A percentile compares a stretch with the other conserved stretches of the same genome.
Evolutionary conservation across 2,329 filamentous ascomycete genomes (phyloP).

Genomic region (Colletotrichum echinochloae): DNA sequence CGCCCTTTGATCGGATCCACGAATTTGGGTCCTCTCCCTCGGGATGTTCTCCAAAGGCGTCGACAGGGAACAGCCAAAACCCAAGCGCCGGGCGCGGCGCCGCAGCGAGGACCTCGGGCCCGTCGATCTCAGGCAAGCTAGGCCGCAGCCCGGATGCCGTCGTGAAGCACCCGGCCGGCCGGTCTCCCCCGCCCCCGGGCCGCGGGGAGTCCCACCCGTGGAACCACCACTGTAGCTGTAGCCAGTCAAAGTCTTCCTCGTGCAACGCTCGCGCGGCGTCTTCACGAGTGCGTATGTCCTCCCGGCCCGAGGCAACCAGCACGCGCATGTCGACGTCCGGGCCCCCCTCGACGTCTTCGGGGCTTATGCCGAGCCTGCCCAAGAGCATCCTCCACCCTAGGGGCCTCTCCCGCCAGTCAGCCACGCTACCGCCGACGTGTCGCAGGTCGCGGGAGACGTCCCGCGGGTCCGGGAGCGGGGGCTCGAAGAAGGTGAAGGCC

Average conservation of each 20-base stretch:
- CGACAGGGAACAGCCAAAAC: slow-evolving; percentile 30
- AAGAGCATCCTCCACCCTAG: slow-evolving; percentile 19
- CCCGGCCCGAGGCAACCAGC: slow-evolving; percentile 9
- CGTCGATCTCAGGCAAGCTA: slow-evolving; percentile 4
- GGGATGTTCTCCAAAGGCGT: slow-evolving; percentile 13
- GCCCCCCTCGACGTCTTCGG: slow-evolving; percentile 1
- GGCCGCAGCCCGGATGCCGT: slow-evolving; percentile 9
- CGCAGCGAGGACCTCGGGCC: slow-evolving; percentile 20
- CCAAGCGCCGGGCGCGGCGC: slow-evolving; percentile 32
- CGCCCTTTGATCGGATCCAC: neutral
- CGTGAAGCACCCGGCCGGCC: slow-evolving; percentile 26
- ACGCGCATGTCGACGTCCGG: slow-evolving; percentile 20
- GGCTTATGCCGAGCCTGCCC: slow-evolving; percentile 2
- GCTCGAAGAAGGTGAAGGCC: slow-evolving; percentile 26
- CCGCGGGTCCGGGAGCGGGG: slow-evolving; percentile 14
- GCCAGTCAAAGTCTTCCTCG: slow-evolving; percentile 33
- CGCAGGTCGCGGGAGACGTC: slow-evolving; percentile 9
- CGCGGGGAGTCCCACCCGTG: slow-evolving; percentile 25
- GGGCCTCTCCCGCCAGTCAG: neutral
- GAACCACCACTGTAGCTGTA: slow-evolving; percentile 31
- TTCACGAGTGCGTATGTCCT: slow-evolving; percentile 1
- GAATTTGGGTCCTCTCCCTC: neutral
- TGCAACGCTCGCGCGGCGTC: slow-evolving; percentile 18
- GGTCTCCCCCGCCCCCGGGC: neutral
- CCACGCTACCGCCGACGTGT: neutral